phyloP scores from a whole-genome alignment of 768 basidiomycete species.

The Arthromyces matolae region DNA sequence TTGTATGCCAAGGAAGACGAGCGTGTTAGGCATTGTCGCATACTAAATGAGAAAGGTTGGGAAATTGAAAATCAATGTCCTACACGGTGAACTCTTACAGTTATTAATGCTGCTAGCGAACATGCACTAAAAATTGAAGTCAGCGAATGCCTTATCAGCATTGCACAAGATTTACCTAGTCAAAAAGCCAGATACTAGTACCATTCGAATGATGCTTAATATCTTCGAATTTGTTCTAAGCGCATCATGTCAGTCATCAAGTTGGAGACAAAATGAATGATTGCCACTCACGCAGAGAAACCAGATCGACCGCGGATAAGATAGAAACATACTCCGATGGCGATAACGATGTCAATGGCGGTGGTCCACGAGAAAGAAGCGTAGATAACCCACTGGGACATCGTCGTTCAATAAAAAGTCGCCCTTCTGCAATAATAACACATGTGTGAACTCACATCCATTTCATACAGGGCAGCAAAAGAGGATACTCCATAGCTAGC shows the following conservation, averaged over 20 bases:
- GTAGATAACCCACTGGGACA: constrained; percentile 23
- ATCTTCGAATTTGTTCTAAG: constrained; percentile 19
- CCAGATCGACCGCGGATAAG: constrained; percentile 19
- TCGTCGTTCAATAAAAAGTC: too few species aligned
- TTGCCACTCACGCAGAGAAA: constrained; percentile 12
- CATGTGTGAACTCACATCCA: constrained; percentile 19
- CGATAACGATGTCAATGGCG: constrained; percentile 21
- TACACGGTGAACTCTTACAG: constrained; percentile 4
- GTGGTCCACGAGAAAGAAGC: constrained; percentile 21
- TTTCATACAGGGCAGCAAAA: constrained; percentile 12
- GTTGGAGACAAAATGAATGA: not conserved
- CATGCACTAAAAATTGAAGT: constrained; percentile 7
- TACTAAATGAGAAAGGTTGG: constrained; percentile 6
- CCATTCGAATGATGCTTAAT: constrained; percentile 18
- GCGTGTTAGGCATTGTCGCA: constrained; percentile 14
- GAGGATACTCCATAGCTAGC: constrained; percentile 12
- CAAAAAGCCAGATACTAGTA: constrained; percentile 18
- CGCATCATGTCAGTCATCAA: not conserved
- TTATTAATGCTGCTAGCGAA: constrained; percentile 18
- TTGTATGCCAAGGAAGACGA: constrained; percentile 18
- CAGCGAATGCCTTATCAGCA: not conserved
- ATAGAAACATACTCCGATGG: constrained; percentile 23
- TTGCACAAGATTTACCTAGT: constrained; percentile 10
- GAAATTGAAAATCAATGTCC: not conserved
- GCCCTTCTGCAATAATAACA: too few species aligned